phyloP scores from a whole-genome alignment of 1,139 yeast species.

The Spencermartinsiella ligniputridi region DNA sequence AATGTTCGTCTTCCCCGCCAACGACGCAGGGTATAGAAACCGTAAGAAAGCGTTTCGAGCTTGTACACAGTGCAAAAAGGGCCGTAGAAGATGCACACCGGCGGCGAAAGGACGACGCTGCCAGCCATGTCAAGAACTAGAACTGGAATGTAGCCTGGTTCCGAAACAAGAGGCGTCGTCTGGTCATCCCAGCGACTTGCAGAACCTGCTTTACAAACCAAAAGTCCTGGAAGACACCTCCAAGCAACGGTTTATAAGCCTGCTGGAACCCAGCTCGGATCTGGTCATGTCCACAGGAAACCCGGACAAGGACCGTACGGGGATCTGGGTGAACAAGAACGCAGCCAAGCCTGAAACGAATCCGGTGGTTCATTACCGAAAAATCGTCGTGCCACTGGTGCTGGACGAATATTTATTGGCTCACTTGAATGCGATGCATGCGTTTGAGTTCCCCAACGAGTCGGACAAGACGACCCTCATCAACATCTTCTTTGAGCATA shows the following conservation, averaged over 20 bases:
- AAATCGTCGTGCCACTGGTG: constrained; percentile 14
- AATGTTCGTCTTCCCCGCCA: constrained; percentile 49
- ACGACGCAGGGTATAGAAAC: constrained; percentile 42
- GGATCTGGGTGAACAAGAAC: constrained; percentile 17
- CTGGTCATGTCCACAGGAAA: constrained; percentile 14
- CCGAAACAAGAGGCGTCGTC: neutral
- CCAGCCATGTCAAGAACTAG: constrained; percentile 14
- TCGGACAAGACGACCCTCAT: constrained; percentile 49
- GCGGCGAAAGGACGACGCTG: constrained; percentile 15
- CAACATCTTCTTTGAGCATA: constrained; percentile 51
- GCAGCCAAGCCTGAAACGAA: constrained; percentile 3
- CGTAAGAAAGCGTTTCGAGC: constrained; percentile 46
- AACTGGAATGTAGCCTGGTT: constrained; percentile 13
- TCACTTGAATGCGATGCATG: constrained; percentile 27
- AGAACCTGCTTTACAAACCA: constrained; percentile 1
- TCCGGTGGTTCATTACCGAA: constrained; percentile 1
- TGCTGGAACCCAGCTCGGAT: constrained; percentile 20
- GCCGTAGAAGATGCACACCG: constrained; percentile 21
- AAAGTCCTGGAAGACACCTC: neutral
- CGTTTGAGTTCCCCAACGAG: constrained; percentile 53
- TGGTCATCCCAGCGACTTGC: constrained; percentile 1
- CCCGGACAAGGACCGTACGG: constrained; percentile 19
- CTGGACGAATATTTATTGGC: constrained; percentile 16
- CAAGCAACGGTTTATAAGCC: constrained; percentile 13
- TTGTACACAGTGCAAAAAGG: constrained; percentile 41